Percentiles rank a stretch among this genome's conserved stretches.
Evolutionary conservation across 73 alveolate genomes (phyloP).

Genomic region (Symbiodinium pilosum): DNA sequence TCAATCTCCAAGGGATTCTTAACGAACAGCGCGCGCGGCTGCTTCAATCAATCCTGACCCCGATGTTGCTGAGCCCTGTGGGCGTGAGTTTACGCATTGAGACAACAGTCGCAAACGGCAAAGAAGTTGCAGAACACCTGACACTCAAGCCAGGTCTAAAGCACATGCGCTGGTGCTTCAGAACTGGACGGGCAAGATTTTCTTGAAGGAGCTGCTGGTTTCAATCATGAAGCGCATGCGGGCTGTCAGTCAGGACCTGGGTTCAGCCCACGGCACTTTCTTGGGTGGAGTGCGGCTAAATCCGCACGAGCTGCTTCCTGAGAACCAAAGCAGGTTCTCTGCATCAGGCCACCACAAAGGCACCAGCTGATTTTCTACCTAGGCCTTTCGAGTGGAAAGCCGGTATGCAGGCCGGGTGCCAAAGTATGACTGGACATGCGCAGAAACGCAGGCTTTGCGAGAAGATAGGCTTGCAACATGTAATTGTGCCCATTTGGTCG

Average conservation of each 20-base stretch:
- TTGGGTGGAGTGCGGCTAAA: constrained; percentile 53
- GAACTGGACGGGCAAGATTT: constrained; percentile 65
- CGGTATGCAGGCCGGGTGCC: not conserved
- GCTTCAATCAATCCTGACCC: not conserved
- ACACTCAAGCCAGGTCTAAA: constrained; percentile 25
- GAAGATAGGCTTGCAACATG: not conserved
- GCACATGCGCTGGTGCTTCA: constrained; percentile 85
- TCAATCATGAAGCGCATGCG: too few species aligned
- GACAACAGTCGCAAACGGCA: too few species aligned
- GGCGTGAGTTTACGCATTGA: too few species aligned
- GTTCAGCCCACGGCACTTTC: constrained; percentile 76
- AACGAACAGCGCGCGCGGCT: not conserved
- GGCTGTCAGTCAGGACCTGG: constrained; percentile 33
- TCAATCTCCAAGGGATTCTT: too few species aligned
- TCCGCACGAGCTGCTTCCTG: constrained; percentile 41
- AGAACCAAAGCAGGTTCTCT: too few species aligned
- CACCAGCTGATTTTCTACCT: not conserved
- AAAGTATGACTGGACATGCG: too few species aligned
- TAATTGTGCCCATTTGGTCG: not conserved
- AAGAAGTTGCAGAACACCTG: not conserved
- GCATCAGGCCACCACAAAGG: not conserved
- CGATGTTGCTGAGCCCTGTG: not conserved
- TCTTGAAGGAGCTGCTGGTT: constrained; percentile 10
- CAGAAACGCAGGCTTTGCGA: not conserved
- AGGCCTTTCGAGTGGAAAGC: not conserved